Evolutionary conservation across 2,329 filamentous ascomycete genomes (phyloP).

Genomic region (Penicillium verrucosum): DNA sequence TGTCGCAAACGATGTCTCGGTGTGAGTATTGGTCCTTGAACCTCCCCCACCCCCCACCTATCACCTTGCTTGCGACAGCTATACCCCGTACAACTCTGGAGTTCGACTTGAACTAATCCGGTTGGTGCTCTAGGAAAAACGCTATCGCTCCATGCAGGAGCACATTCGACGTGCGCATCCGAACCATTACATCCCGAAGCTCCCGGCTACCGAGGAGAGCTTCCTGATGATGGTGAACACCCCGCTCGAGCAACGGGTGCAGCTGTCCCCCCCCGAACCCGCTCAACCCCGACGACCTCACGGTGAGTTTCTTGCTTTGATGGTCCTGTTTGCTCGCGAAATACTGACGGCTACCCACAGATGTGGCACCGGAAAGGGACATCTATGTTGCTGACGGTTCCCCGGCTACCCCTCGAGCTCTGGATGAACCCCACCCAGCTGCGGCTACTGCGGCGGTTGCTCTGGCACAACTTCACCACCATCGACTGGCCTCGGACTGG

Average conservation of each 20-base stretch:
- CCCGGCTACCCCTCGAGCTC: slow-evolving; percentile 64
- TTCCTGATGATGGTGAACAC: slow-evolving; percentile 95
- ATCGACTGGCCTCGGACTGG: slow-evolving; percentile 73
- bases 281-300: slow-evolving; percentile 34
- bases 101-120: slow-evolving; percentile 10
- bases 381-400: slow-evolving; percentile 66
- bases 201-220: slow-evolving; percentile 96
- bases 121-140: slow-evolving; percentile 67
- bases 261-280: slow-evolving; percentile 47
- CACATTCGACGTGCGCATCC: slow-evolving; percentile 96
- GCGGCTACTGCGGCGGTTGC: slow-evolving; percentile 79
- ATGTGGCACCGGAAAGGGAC: slow-evolving; percentile 59
- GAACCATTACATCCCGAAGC: slow-evolving; percentile 95
- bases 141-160: slow-evolving; percentile 98
- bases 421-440: slow-evolving; percentile 66
- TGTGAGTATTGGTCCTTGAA: slow-evolving; percentile 61
- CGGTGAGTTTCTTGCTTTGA: slow-evolving; percentile 32
- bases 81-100: slow-evolving; percentile 4
- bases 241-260: slow-evolving; percentile 69
- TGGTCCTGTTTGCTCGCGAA: not conserved
- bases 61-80: slow-evolving; percentile 4
- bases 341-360: slow-evolving; percentile 41
- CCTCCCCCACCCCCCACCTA: slow-evolving; percentile 12
- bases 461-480: slow-evolving; percentile 77
- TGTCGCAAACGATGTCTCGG: slow-evolving; percentile 97